Evolutionary conservation across 2,329 filamentous ascomycete genomes (phyloP), one percentile per base, ranked within the genome.

Genomic region (Aspergillus sp.): DNA sequence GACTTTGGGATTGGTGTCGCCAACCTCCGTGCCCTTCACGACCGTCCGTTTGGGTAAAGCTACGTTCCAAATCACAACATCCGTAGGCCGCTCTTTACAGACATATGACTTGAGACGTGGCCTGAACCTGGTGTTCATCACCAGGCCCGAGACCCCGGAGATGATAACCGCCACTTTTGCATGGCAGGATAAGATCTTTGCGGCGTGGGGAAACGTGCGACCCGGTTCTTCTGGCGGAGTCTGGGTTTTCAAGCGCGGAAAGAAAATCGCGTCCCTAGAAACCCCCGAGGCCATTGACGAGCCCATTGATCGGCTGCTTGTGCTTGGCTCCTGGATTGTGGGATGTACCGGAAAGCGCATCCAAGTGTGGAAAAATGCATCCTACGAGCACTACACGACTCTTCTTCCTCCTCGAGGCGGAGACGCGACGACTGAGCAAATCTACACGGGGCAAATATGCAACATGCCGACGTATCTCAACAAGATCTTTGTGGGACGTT

Each of bases 11-110:
- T 81, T 99, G 29, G 91, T 99, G 2, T 97, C 94, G 4, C 91
- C 94, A 0, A 97, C 93, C 2, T 76, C 80, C 45, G 91, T 97
- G 0, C 93, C 94, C 0, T 97, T 99, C 68, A 92, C 93, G 2
- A 88, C 88, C 5, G 82, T 95, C 29, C 89, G 93, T 0, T 80
- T 96, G 14, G 94, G 94, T 53, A 96, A 96, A 74, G 93, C 90
- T 1, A 96, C 91, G 3, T 99, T 96, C 69, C 94, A 99, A 71
- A 91, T 99, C 72, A 97, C 94, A 31, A 99, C 94, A 25, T 97
- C 91, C 0, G 89, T 95, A 56, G 94, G 93, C 57, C 84, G 87
- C 64, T 90, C 88, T 54, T 81, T 99, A 44, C 94, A 99, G 74
- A 99, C 94, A 0, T 99, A 99, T 76, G 94, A 99, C 70, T 77